Evolutionary conservation across 768 basidiomycete species (phyloP).

Genomic region (Lyophyllum decastes): DNA sequence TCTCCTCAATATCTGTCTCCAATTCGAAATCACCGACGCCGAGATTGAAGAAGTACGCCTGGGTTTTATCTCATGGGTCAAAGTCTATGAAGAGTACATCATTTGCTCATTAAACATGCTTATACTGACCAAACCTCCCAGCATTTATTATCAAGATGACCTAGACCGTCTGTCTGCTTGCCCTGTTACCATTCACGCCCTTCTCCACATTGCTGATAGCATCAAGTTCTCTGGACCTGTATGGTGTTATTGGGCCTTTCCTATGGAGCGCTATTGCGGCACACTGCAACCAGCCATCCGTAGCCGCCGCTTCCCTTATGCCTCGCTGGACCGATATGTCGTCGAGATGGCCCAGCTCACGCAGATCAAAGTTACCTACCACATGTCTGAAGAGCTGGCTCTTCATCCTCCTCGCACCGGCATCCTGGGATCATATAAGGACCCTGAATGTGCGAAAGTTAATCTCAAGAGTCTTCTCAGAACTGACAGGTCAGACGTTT

Average conservation of each 20-base stretch:
- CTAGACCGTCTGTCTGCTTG: conserved; percentile 25
- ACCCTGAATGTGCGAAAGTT: not conserved
- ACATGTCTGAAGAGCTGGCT: conserved; percentile 6
- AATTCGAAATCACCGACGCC: conserved; percentile 24
- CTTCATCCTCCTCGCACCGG: not conserved
- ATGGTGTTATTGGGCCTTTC: conserved; percentile 41
- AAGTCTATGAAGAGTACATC: conserved; percentile 23
- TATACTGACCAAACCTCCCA: not conserved
- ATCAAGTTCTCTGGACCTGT: conserved; percentile 35
- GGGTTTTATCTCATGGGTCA: conserved; percentile 31
- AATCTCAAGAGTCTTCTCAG: too few relatives aligned
- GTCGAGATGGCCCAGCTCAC: conserved; percentile 17
- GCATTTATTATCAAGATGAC: conserved; percentile 29
- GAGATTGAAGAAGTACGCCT: conserved; percentile 14
- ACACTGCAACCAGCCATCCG: conserved; percentile 24
- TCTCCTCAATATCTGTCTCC: conserved; percentile 32
- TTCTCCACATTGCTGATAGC: conserved; percentile 33
- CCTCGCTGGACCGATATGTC: conserved; percentile 13
- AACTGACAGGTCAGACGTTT: too few relatives aligned
- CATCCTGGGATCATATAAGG: too few relatives aligned
- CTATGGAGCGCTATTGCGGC: conserved; percentile 39
- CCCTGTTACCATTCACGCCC: conserved; percentile 30
- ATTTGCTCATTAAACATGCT: not conserved
- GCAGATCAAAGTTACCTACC: conserved; percentile 18
- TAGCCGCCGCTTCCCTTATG: conserved; percentile 24